phyloP scores from a whole-genome alignment of 129 eudicot genomes.

The Artemisia tridentata region DNA sequence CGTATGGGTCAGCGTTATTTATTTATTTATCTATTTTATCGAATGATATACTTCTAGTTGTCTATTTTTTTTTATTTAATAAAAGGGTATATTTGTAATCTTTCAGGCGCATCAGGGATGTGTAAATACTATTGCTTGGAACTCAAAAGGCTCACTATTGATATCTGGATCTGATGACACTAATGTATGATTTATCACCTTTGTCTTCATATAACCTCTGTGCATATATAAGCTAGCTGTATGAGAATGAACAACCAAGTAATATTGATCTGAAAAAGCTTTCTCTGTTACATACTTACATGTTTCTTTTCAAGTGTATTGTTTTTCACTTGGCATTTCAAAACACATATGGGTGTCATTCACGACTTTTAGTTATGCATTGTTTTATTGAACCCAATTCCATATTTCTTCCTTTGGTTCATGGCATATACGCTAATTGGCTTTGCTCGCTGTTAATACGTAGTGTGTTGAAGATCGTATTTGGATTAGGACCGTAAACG shows the following conservation, averaged over 20 bases:
- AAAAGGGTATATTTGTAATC: neutral
- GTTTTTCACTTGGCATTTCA: neutral
- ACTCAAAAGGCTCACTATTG: slow-evolving; percentile 80
- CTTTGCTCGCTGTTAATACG: too few relatives aligned
- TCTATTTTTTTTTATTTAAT: slow-evolving; percentile 2
- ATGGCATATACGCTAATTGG: too few relatives aligned
- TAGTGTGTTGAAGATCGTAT: too few relatives aligned
- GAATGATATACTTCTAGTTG: neutral
- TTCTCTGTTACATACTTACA: slow-evolving; percentile 5
- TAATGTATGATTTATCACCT: slow-evolving; percentile 43
- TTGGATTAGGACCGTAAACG: too few relatives aligned
- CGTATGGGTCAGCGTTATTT: neutral
- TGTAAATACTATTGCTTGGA: slow-evolving; percentile 90
- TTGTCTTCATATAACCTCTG: neutral
- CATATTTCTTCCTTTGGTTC: too few relatives aligned
- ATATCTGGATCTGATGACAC: slow-evolving; percentile 97
- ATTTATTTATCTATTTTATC: neutral
- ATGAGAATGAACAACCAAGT: slow-evolving; percentile 16
- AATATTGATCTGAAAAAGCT: slow-evolving; percentile 1
- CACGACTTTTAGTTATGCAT: too few relatives aligned
- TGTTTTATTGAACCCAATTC: too few relatives aligned
- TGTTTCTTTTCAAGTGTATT: neutral
- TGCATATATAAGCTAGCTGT: slow-evolving; percentile 18
- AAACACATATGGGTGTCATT: neutral
- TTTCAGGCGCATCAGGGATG: slow-evolving; percentile 88